Percentiles rank a stretch among this genome's conserved stretches.
Evolutionary conservation across 2,329 filamentous ascomycete species (phyloP).

Genomic region (Trichoderma arundinaceum): DNA sequence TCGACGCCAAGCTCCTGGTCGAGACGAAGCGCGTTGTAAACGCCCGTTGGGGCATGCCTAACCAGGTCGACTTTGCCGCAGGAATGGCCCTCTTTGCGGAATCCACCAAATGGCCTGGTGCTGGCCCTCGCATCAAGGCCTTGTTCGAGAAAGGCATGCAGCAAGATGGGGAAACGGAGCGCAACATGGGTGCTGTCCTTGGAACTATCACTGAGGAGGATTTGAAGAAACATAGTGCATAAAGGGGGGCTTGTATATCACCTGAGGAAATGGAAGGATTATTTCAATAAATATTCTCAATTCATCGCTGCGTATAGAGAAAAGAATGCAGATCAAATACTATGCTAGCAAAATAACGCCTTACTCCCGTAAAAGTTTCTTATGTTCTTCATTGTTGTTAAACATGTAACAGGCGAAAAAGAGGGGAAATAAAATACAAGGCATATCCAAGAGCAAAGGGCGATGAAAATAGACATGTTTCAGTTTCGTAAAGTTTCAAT

Average conservation of each 20-base stretch:
- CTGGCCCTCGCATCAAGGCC: neutral
- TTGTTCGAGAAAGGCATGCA: neutral
- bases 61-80: neutral
- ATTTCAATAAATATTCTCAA: neutral
- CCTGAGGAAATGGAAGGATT: neutral
- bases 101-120: neutral
- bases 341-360: neutral
- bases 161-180: neutral
- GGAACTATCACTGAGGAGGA: neutral
- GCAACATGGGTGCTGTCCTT: conserved; percentile 1
- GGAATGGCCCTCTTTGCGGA: neutral
- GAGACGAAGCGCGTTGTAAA: neutral
- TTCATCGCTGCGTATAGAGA: neutral
- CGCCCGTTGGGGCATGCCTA: neutral
- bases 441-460: neutral
- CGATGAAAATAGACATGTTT: neutral
- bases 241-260: neutral
- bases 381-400: neutral
- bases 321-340: neutral
- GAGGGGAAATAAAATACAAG: neutral
- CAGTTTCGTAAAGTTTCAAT: neutral
- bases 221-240: neutral
- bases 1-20: neutral
- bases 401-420: neutral
- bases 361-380: neutral